Base-by-base conservation (phyloP, 139 green algal species). In the Tetradesmus lagerheimii region DNA sequence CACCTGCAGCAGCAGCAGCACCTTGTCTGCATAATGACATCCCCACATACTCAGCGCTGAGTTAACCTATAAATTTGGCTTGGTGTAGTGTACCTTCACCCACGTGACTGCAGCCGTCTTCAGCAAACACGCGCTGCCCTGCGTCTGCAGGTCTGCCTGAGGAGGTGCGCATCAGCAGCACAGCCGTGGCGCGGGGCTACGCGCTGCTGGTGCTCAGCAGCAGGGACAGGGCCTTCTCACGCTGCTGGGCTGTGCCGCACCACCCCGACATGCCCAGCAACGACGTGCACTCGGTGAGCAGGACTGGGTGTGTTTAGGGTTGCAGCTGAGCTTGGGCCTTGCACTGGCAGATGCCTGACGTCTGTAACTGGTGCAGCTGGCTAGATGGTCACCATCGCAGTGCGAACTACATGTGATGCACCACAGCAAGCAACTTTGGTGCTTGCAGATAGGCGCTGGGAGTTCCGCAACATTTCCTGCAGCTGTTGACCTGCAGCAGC, bases 111-210 rank as follows among this genome's bases (percentile, higher is more conserved):
- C 37, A 57, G 6, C 38, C 6, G 12, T 23, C 47, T 62, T n/a
- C n/a, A n/a, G 47, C 47, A 62, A 62, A 12, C 43, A 8, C 43
- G 8, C 43, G 5, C 4, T 8, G 8, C 38, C 16, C 76, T 71
- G 35, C n/a, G 37, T 2, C 83, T 67, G 43, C 90, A 94, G 93
- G 93, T 29, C 89, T 96, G 66, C 94, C 95, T 11, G 94, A 95
- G 83, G 95, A 97, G 87, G 45, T 93, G 67, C 41, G 67, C 37
- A 91, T 96, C 39, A 93, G 87, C 14, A 25, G 83, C 25, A 50
- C 88, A n/a, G 93, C 89, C 1, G 67, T 97, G 77, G 27, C 43
- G 14, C 62, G 87, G 0, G 92, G 92, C 4, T 95, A 93, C 27
- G 90, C 85, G 0, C 84, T 94, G 3, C 84, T 97, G 4, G 95